Percentiles rank a stretch among this genome's conserved stretches.
phyloP scores from a whole-genome alignment of 768 basidiomycete species.

The Lactarius indigo region DNA sequence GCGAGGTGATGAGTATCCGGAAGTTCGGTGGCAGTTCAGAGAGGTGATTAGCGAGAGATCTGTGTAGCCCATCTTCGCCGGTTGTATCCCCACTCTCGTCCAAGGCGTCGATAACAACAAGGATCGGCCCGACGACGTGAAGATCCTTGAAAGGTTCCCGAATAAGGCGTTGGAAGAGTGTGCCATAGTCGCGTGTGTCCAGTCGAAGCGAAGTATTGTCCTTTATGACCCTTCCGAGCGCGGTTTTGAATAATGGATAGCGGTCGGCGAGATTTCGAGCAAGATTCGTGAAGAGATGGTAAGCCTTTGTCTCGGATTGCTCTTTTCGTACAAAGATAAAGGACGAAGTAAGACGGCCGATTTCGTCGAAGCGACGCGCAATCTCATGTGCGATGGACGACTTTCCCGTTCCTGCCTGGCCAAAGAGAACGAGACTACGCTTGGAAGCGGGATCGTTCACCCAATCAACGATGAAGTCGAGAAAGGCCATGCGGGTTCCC shows the following conservation, averaged over 20 bases:
- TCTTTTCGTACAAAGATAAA: no score
- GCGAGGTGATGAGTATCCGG: slow-evolving; percentile 1
- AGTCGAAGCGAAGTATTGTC: no score
- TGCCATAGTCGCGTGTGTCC: no score
- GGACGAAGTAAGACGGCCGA: no score
- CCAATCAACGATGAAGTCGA: neutral
- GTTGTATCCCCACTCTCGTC: neutral
- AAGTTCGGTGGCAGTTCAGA: neutral
- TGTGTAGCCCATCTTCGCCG: neutral
- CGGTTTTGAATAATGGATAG: no score
- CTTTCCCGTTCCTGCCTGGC: neutral
- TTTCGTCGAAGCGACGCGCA: no score
- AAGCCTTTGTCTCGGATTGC: no score
- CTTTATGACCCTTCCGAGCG: no score
- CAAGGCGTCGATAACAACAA: neutral
- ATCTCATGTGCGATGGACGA: no score
- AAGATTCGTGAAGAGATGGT: no score
- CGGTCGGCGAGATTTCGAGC: no score
- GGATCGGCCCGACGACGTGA: neutral
- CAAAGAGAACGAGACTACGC: neutral
- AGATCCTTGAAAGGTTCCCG: neutral
- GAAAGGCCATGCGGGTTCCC: neutral
- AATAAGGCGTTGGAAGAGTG: neutral
- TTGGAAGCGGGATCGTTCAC: neutral
- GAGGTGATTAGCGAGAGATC: neutral